phyloP scores from a whole-genome alignment of 495 filamentous ascomycete species.

The Daldinia vernicosa region DNA sequence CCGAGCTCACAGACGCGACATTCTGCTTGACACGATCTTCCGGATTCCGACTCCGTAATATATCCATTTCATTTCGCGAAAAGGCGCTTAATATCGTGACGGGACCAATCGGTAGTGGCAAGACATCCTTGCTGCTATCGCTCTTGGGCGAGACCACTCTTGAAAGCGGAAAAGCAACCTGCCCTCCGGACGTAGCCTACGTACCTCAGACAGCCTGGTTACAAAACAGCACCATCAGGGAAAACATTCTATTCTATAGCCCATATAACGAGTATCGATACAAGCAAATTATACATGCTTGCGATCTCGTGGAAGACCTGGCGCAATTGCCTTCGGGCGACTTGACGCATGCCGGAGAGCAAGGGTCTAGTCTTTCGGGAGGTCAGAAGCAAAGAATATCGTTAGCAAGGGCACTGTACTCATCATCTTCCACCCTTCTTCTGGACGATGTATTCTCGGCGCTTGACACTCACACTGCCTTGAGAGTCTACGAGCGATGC shows the following conservation, averaged over 20 bases:
- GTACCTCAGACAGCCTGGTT: not conserved
- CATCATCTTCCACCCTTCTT: not conserved
- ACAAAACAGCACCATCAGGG: not conserved
- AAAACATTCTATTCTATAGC: constrained; percentile 2
- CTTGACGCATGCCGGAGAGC: not conserved
- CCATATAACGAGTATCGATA: not conserved
- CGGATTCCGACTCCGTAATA: not conserved
- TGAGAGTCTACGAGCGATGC: constrained; percentile 1
- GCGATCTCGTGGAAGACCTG: not conserved
- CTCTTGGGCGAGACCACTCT: constrained; percentile 5
- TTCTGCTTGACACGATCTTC: not conserved
- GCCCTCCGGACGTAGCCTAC: constrained; percentile 6
- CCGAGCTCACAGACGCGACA: not conserved
- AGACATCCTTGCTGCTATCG: not conserved
- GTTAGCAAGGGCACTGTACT: constrained; percentile 2
- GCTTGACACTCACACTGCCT: constrained; percentile 1
- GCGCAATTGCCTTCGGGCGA: not conserved
- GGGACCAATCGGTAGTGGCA: constrained; percentile 1
- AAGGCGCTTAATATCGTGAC: not conserved
- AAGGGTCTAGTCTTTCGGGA: constrained; percentile 3
- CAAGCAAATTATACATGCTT: not conserved
- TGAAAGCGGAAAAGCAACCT: constrained; percentile 3
- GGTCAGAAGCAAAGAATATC: constrained; percentile 7
- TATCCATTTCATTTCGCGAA: not conserved
- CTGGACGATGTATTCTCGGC: constrained; percentile 11